Conservation (phyloP, 805 yeast genomes). For the Grigorovia humatica region DNA sequence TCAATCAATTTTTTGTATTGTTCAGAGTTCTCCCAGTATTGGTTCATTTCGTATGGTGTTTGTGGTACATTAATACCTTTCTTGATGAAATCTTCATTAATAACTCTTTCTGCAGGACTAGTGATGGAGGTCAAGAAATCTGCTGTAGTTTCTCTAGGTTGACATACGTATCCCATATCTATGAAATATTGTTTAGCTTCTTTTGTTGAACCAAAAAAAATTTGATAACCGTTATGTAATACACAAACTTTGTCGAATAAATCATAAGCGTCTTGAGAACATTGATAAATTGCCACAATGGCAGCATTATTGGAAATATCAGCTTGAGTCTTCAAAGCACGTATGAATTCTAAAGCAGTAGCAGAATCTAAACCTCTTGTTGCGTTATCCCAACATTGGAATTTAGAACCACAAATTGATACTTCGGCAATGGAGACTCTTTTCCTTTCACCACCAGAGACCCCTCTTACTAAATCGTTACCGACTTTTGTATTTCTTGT, state of each 20-base stretch:
- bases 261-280: conserved; percentile 55
- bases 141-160: conserved; percentile 57
- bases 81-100: conserved; percentile 25
- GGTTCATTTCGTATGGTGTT: conserved; percentile 52
- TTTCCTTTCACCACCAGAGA: conserved; percentile 80
- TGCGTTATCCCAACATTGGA: conserved; percentile 72
- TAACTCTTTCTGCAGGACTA: conserved; percentile 51
- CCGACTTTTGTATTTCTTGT: conserved; percentile 53
- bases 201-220: conserved; percentile 51
- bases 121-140: conserved; percentile 63
- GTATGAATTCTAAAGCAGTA: conserved; percentile 66
- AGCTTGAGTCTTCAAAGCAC: conserved; percentile 57
- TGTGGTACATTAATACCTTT: conserved; percentile 47
- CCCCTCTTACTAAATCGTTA: conserved; percentile 55
- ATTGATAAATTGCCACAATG: conserved; percentile 60
- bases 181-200: conserved; percentile 49
- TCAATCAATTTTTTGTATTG: conserved; percentile 32
- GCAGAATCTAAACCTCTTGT: conserved; percentile 82
- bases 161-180: conserved; percentile 55
- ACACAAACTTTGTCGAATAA: conserved; percentile 54
- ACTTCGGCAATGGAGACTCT: conserved; percentile 80
- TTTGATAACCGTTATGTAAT: conserved; percentile 49
- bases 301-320: conserved; percentile 43
- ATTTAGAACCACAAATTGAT: conserved; percentile 49
- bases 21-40: conserved; percentile 45